Base-by-base conservation (phyloP, 345 rosid genomes). In the Stellera chamaejasme region DNA sequence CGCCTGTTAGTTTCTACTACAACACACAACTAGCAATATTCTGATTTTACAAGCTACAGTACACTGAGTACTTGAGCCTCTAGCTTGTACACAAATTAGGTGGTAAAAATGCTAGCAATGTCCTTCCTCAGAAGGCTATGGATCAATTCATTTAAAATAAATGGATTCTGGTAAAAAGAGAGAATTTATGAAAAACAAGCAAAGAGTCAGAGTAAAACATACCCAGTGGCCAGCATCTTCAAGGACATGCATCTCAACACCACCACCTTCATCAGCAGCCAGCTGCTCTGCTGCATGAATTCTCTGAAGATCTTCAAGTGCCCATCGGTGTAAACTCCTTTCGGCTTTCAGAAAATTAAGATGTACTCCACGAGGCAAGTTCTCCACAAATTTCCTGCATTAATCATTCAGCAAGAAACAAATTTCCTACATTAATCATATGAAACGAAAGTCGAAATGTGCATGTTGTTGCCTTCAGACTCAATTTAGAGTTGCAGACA, bases 141-240 rank as follows among this genome's bases (percentile, higher is more conserved):
- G 9, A 32, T 5, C 39, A 32, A 32, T 5, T 3, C 7, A 32
- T 8, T 32, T 32, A 32, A 32, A 8, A 8, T 1, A 32, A 32
- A 32, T 8, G 9, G 39, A 19, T 19, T 32, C 39, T 2, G 39
- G 39, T 32, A 32, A 32, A 32, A 32, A 32, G 0, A 8, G 39
- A 32, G 39, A 32, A 1, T 19, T 19, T 19, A 19, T 19, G 23
- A 19, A 19, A 19, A 19, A 32, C 5, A 32, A 0, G 39, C 9
- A 2, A 19, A 8, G 39, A 4, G 39, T 0, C 39, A 32, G 69
- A 47, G 61, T n/a, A 41, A 64, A 61, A 70, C 56, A 62, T 82
- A 92, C 96, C 98, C 95, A 92, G 59, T 92, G 95, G 11, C 98
- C 96, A 6, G 95, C 98, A 52, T 88, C 96, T 79, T 88, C 98